Conservation (phyloP, 2,329 filamentous ascomycete genomes). For the Diplodia scrobiculata region DNA sequence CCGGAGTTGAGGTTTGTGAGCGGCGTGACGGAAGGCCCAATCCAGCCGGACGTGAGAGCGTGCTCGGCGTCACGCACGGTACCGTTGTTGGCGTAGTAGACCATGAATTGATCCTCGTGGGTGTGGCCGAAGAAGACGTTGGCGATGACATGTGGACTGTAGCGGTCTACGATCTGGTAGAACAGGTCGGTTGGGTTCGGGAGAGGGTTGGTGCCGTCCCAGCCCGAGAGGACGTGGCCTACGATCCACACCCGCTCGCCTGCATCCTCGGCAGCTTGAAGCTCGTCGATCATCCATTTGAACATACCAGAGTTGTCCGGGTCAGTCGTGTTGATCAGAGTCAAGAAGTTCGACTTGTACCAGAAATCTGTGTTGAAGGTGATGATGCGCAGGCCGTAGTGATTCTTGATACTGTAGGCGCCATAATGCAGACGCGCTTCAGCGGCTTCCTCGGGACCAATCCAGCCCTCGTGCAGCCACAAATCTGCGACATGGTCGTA, state of each 20-base stretch:
- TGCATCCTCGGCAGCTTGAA: conserved; percentile 56
- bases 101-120: conserved; percentile 58
- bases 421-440: conserved; percentile 58
- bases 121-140: conserved; percentile 60
- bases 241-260: conserved; percentile 59
- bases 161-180: conserved; percentile 59
- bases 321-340: conserved; percentile 56
- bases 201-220: conserved; percentile 58
- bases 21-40: conserved; percentile 56
- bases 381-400: conserved; percentile 56
- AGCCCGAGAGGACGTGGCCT: conserved; percentile 59
- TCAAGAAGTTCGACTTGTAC: conserved; percentile 52
- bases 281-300: conserved; percentile 55
- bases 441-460: conserved; percentile 49
- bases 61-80: conserved; percentile 47
- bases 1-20: conserved; percentile 59
- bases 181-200: conserved; percentile 58
- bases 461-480: conserved; percentile 61
- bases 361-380: conserved; percentile 58
- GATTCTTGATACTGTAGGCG: conserved; percentile 58
- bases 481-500: conserved; percentile 59
- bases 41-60: conserved; percentile 56
- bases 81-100: conserved; percentile 58
- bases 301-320: conserved; percentile 55
- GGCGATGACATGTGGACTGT: conserved; percentile 58